Evolutionary conservation across 176 grass and related monocot genomes (phyloP).

Genomic region (Eremochloa ophiuroides): DNA sequence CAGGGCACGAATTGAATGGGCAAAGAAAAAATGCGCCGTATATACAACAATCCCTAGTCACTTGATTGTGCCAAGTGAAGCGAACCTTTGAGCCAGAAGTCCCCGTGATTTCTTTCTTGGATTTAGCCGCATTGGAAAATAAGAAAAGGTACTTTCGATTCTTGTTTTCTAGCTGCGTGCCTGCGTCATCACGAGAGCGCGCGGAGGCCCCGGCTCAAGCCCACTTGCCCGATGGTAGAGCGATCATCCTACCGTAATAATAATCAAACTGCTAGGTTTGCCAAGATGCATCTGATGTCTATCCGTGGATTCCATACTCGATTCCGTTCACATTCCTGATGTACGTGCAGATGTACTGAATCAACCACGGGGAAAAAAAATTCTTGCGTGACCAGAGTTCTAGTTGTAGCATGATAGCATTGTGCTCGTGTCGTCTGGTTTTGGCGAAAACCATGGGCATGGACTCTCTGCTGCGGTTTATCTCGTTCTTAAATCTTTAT

Average conservation of each 20-base stretch:
- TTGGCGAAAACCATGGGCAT: conserved; percentile 45
- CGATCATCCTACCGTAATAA: background rate
- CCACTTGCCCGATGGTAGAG: conserved; percentile 13
- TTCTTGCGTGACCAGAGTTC: background rate
- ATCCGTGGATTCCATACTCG: conserved; percentile 21
- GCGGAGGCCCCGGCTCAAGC: no score
- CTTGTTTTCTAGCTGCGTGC: conserved; percentile 22
- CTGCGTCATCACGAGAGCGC: background rate
- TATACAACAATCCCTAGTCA: background rate
- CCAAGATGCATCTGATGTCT: conserved; percentile 19
- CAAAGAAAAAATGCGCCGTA: background rate
- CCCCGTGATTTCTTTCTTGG: conserved; percentile 20
- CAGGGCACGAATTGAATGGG: background rate
- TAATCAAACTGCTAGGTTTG: conserved; percentile 17
- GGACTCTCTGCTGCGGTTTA: background rate
- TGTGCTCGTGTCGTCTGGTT: conserved; percentile 22
- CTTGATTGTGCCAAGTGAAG: conserved; percentile 15
- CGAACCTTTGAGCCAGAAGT: background rate
- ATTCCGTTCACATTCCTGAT: conserved; percentile 43
- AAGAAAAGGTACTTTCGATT: background rate
- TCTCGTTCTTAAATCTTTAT: background rate
- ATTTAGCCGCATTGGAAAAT: background rate
- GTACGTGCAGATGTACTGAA: background rate
- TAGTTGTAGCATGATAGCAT: background rate
- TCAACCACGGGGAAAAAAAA: background rate